phyloP scores from a whole-genome alignment of 805 yeast genomes.

The Yarrowia deformans region DNA sequence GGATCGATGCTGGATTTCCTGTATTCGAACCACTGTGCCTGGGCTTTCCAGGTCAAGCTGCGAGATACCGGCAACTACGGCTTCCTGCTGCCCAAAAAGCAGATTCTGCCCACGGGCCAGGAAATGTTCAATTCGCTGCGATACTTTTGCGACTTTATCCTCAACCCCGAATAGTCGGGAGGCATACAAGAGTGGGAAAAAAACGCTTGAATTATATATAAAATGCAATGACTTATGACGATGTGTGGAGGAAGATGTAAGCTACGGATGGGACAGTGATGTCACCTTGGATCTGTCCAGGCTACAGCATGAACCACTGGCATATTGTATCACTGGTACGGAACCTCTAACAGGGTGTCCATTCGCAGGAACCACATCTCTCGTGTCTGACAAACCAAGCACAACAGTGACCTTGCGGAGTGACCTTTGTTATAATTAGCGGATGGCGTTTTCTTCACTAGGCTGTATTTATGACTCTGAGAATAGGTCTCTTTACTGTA shows the following conservation, averaged over 20 bases:
- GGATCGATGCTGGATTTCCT: slow-evolving; percentile 83
- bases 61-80: slow-evolving; percentile 87
- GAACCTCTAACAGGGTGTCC: no score
- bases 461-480: no score
- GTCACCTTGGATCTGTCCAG: no score
- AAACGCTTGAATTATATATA: slow-evolving; percentile 1
- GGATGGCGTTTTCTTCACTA: no score
- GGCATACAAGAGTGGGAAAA: background rate
- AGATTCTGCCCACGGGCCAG: slow-evolving; percentile 76
- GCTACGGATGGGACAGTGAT: no score
- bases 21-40: slow-evolving; percentile 80
- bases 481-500: no score
- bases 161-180: slow-evolving; percentile 38
- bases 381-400: no score
- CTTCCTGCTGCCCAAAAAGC: slow-evolving; percentile 73
- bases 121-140: slow-evolving; percentile 73
- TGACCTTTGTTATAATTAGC: no score
- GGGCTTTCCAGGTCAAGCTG: slow-evolving; percentile 85
- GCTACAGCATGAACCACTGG: no score
- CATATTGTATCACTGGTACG: no score
- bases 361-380: no score
- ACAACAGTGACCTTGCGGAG: no score
- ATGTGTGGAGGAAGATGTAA: background rate
- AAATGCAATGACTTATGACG: slow-evolving; percentile 23
- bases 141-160: slow-evolving; percentile 64